Conservation (phyloP, 192 early-diverging fungal genomes). For the Backusella tuberculispora region DNA sequence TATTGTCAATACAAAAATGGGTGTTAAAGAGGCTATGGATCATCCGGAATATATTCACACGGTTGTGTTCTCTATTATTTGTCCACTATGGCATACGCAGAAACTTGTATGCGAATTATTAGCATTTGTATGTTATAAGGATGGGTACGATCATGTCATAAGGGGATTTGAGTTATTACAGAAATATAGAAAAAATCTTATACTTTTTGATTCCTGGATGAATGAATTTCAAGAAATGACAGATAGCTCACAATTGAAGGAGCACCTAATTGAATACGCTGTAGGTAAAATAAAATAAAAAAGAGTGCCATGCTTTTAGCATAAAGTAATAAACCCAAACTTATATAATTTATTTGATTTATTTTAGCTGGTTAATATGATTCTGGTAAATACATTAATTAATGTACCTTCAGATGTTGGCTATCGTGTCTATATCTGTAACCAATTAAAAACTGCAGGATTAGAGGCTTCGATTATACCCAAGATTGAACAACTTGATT, state of each 20-base stretch:
- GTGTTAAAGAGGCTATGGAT: constrained; percentile 71
- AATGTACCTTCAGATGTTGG: constrained; percentile 73
- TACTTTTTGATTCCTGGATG: constrained; percentile 77
- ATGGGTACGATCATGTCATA: constrained; percentile 76
- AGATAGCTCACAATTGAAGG: constrained; percentile 69
- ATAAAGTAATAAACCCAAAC: too few species aligned
- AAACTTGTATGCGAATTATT: constrained; percentile 74
- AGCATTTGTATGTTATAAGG: constrained; percentile 73
- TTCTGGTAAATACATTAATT: constrained; percentile 73
- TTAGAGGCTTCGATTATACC: constrained; percentile 62
- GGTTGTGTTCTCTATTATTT: constrained; percentile 71
- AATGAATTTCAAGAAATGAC: constrained; percentile 72
- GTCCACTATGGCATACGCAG: constrained; percentile 70
- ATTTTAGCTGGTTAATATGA: constrained; percentile 67
- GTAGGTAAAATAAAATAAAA: constrained; percentile 29
- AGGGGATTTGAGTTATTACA: constrained; percentile 74
- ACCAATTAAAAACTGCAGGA: constrained; percentile 71
- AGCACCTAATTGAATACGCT: constrained; percentile 76
- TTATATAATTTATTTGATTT: neutral
- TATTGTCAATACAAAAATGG: constrained; percentile 68
- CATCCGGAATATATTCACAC: constrained; percentile 70
- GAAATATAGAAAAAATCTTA: constrained; percentile 61
- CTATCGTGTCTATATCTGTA: constrained; percentile 69
- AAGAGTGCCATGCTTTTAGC: neutral
- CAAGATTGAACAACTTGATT: constrained; percentile 52